phyloP scores from a whole-genome alignment of 139 green algal species.

The Micractinium conductrix region DNA sequence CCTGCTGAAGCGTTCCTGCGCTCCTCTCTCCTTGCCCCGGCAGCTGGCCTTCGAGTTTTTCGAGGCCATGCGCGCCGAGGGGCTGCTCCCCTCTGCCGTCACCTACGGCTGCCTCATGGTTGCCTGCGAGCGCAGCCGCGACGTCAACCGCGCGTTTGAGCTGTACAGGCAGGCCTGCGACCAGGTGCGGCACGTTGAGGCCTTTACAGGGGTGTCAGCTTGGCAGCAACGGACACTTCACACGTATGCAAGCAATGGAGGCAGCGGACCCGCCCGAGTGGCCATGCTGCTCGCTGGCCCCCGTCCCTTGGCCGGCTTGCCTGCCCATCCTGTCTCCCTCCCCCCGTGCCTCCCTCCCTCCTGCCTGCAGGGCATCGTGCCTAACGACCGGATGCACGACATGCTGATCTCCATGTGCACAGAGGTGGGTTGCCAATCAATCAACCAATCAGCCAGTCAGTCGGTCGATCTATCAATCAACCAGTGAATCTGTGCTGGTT shows the following conservation, averaged over 20 bases:
- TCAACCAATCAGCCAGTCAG: no score
- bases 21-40: not conserved
- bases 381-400: conserved; percentile 66
- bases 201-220: not conserved
- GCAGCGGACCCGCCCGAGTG: no score
- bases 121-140: conserved; percentile 41
- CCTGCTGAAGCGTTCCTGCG: no score
- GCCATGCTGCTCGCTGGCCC: no score
- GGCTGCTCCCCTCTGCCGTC: conserved; percentile 53
- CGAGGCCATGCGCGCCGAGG: conserved; percentile 47
- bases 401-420: conserved; percentile 64
- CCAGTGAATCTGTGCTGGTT: no score
- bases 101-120: conserved; percentile 73
- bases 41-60: conserved; percentile 52
- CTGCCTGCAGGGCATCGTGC: conserved; percentile 44
- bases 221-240: not conserved
- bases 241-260: no score
- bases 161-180: conserved; percentile 62
- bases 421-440: no score
- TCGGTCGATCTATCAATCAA: no score
- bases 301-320: no score
- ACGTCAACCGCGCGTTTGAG: conserved; percentile 57
- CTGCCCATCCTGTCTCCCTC: not conserved
- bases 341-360: not conserved
- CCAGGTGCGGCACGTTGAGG: conserved; percentile 19